Base-by-base conservation (phyloP, 306 rosid species). In the Senna siamea region DNA sequence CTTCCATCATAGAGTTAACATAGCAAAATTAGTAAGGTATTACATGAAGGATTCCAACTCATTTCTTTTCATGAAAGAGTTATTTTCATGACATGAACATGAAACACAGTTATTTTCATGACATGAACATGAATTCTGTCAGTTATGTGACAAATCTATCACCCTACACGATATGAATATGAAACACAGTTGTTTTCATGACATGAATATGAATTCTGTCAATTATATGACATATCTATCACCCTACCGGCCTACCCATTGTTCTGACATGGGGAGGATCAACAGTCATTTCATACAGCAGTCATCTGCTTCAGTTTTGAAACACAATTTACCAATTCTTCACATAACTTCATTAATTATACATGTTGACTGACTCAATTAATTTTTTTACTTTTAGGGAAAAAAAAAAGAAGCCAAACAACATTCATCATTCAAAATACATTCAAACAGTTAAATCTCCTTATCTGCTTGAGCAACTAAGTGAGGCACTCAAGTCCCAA, bases 1-100 rank as follows among this genome's bases (percentile, higher is more conserved):
- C 65, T 70, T 76, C 22, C 46, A 63, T 32, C 63, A 55, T 26
- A 17, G 60, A 71, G 37, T 22, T 44, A 15, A 34, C 12, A 70
- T 5, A 32, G 40, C 20, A 64, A 14, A 44, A 19, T 23, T 14
- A 28, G 19, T 40, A 38, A 57, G 17, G 46, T 50, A 70, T 23
- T 59, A 38, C 60, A 38, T 63, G 40, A 46, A 47, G 34, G 43
- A 4, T 20, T 43, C 57, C 30, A 40, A 47, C 48, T 57, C 15
- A 51, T 60, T 60, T 60, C 62, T 60, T 50, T 50, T 19, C 19
- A 34, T 1, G 5, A 46, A 47, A 7, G 0, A 32, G 20, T 34
- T 34, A 47, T 47, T 65, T 20, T 2, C 54, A 46, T 10, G 2
- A 9, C 26, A 66, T 46, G 58, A 66, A 46, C 35, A 26, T 64